A percentile compares a stretch with the other conserved stretches of the same genome.
Conservation (phyloP, 768 basidiomycete genomes). For the Imleria badia region DNA sequence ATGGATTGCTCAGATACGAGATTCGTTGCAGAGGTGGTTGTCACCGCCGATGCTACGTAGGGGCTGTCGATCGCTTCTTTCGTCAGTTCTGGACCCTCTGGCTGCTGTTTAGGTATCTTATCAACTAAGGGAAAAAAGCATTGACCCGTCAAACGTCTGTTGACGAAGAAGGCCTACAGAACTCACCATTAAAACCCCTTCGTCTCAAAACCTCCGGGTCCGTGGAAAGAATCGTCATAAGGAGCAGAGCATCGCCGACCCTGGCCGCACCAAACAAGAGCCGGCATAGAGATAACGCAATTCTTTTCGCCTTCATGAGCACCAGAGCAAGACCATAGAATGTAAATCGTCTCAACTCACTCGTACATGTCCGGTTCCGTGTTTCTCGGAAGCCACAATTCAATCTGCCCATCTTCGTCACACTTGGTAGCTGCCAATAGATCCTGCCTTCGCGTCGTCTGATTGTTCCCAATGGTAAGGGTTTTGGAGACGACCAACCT, state of each 20-base stretch:
- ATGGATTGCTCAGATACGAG: background rate
- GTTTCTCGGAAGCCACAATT: constrained; percentile 70
- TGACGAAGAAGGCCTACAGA: background rate
- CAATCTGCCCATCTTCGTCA: constrained; percentile 51
- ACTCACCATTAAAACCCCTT: background rate
- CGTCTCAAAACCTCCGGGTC: constrained; percentile 46
- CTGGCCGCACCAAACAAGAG: constrained; percentile 72
- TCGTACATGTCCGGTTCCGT: constrained; percentile 84
- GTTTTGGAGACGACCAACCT: constrained; percentile 59
- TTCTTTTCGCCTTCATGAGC: constrained; percentile 41
- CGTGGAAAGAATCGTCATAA: constrained; percentile 73
- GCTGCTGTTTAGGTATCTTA: constrained; percentile 34
- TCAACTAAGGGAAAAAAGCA: constrained; percentile 43
- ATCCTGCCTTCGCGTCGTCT: constrained; percentile 53
- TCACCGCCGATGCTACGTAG: background rate
- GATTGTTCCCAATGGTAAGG: constrained; percentile 49
- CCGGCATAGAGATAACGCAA: constrained; percentile 77
- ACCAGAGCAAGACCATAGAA: background rate
- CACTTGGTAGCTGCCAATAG: constrained; percentile 64
- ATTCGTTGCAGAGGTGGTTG: background rate
- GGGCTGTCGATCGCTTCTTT: constrained; percentile 65
- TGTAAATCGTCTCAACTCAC: constrained; percentile 45
- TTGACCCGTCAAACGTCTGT: constrained; percentile 12
- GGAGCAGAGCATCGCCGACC: constrained; percentile 63
- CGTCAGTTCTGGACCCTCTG: constrained; percentile 2